phyloP scores from a whole-genome alignment of 352 stramenopile species.

The Globisporangium heterothallicum region DNA sequence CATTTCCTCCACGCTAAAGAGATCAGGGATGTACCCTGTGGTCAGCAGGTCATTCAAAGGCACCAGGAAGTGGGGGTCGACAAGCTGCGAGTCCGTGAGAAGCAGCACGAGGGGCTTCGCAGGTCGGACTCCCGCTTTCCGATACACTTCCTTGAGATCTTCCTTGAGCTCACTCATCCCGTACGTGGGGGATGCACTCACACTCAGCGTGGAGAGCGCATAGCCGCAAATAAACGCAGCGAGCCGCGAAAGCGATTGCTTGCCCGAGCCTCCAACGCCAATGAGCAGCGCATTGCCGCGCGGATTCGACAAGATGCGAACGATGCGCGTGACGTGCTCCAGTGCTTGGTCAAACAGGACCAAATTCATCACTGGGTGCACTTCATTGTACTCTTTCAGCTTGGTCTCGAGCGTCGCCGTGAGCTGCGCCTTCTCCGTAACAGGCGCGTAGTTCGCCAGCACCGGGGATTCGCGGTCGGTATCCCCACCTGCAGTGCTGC shows the following conservation, averaged over 20 bases:
- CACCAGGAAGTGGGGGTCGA: constrained; percentile 81
- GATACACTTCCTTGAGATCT: constrained; percentile 88
- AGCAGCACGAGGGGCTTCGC: constrained; percentile 84
- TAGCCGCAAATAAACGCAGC: constrained; percentile 86
- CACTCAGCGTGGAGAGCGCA: constrained; percentile 55
- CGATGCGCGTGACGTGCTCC: constrained; percentile 86
- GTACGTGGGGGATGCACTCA: constrained; percentile 53
- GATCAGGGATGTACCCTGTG: constrained; percentile 66
- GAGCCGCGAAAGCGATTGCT: constrained; percentile 88
- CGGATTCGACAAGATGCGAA: constrained; percentile 71
- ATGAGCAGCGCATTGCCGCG: constrained; percentile 84
- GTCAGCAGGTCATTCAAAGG: constrained; percentile 84
- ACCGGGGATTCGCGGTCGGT: constrained; percentile 1
- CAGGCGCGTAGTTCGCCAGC: constrained; percentile 37
- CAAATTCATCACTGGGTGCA: constrained; percentile 89
- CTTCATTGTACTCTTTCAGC: constrained; percentile 88
- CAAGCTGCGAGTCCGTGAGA: constrained; percentile 84
- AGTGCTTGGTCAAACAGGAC: constrained; percentile 91
- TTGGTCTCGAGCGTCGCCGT: constrained; percentile 52
- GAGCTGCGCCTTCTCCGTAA: constrained; percentile 49
- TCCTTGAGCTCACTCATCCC: constrained; percentile 79
- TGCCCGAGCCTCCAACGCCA: constrained; percentile 80
- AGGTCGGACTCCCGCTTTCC: constrained; percentile 80
- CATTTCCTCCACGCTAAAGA: constrained; percentile 87
- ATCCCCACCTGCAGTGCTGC: constrained; percentile 4